Evolutionary conservation across 176 grass and related monocot genomes (phyloP), one percentile per base, ranked within the genome.

Genomic region (Canna indica): DNA sequence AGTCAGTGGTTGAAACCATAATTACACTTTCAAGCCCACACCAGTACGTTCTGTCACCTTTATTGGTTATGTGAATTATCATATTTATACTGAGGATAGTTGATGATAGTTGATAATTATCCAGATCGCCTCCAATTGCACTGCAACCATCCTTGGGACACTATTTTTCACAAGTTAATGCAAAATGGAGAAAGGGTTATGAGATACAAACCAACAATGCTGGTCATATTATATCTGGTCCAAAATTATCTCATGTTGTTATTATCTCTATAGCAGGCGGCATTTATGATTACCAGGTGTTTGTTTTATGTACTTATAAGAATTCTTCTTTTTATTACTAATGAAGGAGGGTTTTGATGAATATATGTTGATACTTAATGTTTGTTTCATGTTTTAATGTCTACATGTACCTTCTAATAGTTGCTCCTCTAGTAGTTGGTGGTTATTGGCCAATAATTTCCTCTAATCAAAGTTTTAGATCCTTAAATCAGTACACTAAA

Each of bases 251-350:
- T 59, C 81, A 97, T 87, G 84, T 93, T 28, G 75, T 97, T 77
- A 82, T 92, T 70, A 63, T 93, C 68, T 97, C 94, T 81, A 35
- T 97, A 75, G 77, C 86, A 36, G 94, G 94, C 52, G 94, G 94
- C 30, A 85, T 97, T 59, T 68, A 90, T 82, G 94, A 97, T 83
- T 97, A 97, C 75, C 94, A 97, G 94, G 94, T 97, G 81, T 65
- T 66, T 16, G 61, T 64, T 71, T 83, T 76, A 3, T 33, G 74
- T 52, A 29, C n/a, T 42, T 35, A 13, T 32, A 73, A 54, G 45
- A n/a, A 70, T 76, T 62, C 6, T 47, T 45, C 22, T 44, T 38
- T 52, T 13, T 46, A 52, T 68, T 68, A 76, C 46, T 69, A 56
- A 14, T 66, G 35, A 14, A 22, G 12, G 33, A 66, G 18, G 39